Evolutionary conservation across 768 basidiomycete species (phyloP), one percentile per base, ranked within the genome.

Genomic region (Boletus insuetus): DNA sequence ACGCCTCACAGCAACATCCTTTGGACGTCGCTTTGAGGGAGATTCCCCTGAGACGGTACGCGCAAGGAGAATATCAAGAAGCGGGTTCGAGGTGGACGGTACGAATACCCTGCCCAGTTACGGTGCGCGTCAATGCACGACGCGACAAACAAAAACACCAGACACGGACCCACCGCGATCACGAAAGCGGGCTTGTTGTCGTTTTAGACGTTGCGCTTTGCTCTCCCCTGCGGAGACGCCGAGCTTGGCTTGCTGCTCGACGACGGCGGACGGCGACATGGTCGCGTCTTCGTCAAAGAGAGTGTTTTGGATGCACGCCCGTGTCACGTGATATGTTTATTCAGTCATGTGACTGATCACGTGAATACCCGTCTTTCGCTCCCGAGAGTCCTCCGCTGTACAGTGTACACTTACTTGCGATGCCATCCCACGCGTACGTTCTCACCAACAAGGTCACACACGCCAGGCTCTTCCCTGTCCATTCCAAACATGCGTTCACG

Each of bases 151-250:
- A 39, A 49, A 26, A 1, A 24, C 13, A 19, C 31, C 6, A 16
- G 24, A 34, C 39, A 72, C 82, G 57, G 31, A 85, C 84, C 84
- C 84, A 54, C 84, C 84, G 51, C 84, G 79, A 69, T 87, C 84
- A 50, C 87, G 79, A 68, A 86, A 85, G 24, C 86, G 75, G 34
- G 85, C 77, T 60, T 87, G 82, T 56, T 83, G 83, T 40, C 85
- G 79, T 63, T 85, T 77, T 16, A 82, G 64, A 42, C 87, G 81
- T 46, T 84, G 73, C 0, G 79, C 78, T 31, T 84, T 77, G 63
- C 87, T 89, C 49, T 83, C 84, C 48, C 84, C 79, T 14, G 82
- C 80, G 46, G 77, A 64, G 8, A 63, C 65, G 29, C 59, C 64
- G 0, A 68, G 67, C 46, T 66, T 59, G 49, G 59, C 58, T 43